Evolutionary conservation across 805 yeast genomes (phyloP), one percentile per base, ranked within the genome.

Genomic region (Lipomyces starkeyi): DNA sequence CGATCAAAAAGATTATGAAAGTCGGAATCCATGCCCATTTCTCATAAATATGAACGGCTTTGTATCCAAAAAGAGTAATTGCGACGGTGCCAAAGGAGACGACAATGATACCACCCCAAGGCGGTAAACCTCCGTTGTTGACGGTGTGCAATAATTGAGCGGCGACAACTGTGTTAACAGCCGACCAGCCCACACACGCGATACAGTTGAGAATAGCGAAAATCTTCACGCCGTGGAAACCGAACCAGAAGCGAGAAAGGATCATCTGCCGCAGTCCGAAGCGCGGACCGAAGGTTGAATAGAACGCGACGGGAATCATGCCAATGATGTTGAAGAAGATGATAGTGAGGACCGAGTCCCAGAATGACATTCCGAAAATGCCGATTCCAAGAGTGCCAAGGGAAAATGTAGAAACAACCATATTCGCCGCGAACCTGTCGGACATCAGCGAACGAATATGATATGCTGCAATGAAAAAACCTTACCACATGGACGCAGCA

Each of bases 111-210:
- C 95, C 97, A 52, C 92, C 97, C 95, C 97, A 91, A 52, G 94
- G 90, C 54, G 98, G 97, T 73, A 89, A 81, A 34, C 81, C 81
- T 53, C 81, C 81, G 69, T 79, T 81, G 82, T 91, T 91, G 69
- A 93, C 89, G 76, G 90, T 86, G 80, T 89, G 87, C 68, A 93
- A 82, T 71, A 93, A 81, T 78, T 91, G 95, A 29, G 97, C 97
- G 47, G 95, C 87, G 37, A 93, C 90, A 86, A 93, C 90, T 70
- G 91, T 91, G 80, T 93, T 93, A 59, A 92, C 94, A 9, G 97
- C 91, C 79, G 95, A 91, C 98, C 98, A 93, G 74, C 98, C 97
- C 65, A 93, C 86, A 85, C 97, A 91, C 34, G 97, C 93, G 70
- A 93, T 79, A 75, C 88, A 85, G 77, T 93, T 92, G 77, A 93